phyloP scores from a whole-genome alignment of 768 basidiomycete species.

The Tricholoma flavovirens region DNA sequence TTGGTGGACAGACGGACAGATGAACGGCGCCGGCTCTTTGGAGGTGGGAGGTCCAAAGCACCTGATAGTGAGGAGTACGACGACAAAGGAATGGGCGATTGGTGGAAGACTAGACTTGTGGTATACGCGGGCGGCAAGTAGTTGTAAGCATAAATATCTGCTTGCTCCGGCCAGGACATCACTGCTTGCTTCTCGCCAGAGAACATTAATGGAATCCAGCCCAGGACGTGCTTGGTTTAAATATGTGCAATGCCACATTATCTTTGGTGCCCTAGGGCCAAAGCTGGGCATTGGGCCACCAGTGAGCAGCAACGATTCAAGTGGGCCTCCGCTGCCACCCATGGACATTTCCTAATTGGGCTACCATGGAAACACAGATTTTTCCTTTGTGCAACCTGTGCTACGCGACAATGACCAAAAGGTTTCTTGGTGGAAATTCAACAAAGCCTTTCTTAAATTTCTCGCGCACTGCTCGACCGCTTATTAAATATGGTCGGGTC shows the following conservation, averaged over 20 bases:
- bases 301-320: neutral
- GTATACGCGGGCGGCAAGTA: neutral
- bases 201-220: neutral
- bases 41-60: slow-evolving; percentile 9
- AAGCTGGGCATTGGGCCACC: slow-evolving; percentile 3
- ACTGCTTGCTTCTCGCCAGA: neutral
- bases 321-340: neutral
- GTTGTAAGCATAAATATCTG: neutral
- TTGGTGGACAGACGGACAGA: slow-evolving; percentile 4
- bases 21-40: slow-evolving; percentile 1
- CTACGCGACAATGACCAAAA: neutral
- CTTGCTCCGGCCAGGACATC: slow-evolving; percentile 3
- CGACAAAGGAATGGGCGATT: slow-evolving; percentile 9
- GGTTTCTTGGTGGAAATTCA: neutral
- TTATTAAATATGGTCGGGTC: too few species aligned
- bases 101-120: slow-evolving; percentile 4
- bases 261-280: slow-evolving; percentile 5
- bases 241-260: slow-evolving; percentile 6
- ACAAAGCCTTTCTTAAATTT: neutral
- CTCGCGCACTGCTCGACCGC: too few species aligned
- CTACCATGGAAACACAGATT: neutral
- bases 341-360: slow-evolving; percentile 2
- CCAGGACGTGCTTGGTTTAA: neutral
- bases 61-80: slow-evolving; percentile 17
- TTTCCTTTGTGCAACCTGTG: neutral